phyloP scores from a whole-genome alignment of 495 filamentous ascomycete genomes.

The Wilcoxina mikolae region DNA sequence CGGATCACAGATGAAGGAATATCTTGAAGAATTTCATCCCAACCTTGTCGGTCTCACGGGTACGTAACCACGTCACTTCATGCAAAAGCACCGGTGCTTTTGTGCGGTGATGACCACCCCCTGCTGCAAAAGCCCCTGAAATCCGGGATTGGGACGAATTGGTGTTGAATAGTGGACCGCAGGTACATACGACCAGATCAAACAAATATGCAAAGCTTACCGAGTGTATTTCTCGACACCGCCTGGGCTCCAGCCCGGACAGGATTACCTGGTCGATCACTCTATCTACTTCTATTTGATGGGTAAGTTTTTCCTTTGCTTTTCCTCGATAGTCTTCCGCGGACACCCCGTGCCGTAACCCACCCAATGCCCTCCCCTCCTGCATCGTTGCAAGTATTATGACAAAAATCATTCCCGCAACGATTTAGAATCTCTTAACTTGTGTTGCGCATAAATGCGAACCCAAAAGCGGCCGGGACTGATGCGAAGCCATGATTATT shows the following conservation, averaged over 20 bases:
- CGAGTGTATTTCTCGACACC: conserved; percentile 96
- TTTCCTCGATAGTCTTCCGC: neutral
- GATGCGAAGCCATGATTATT: no score
- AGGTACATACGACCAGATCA: conserved; percentile 82
- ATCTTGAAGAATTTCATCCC: conserved; percentile 85
- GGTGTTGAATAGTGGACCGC: neutral
- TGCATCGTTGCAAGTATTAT: no score
- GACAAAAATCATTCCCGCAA: neutral
- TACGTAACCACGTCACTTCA: conserved; percentile 4
- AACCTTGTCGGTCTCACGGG: conserved; percentile 68
- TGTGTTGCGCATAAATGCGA: neutral
- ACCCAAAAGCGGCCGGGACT: neutral
- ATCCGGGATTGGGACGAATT: neutral
- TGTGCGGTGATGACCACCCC: no score
- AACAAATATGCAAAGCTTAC: conserved; percentile 83
- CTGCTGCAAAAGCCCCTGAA: no score
- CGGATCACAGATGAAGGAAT: conserved; percentile 44
- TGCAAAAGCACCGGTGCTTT: neutral
- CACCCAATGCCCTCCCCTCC: neutral
- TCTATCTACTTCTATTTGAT: conserved; percentile 99
- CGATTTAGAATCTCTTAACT: neutral
- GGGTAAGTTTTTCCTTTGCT: conserved; percentile 40
- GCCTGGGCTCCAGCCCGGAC: conserved; percentile 65
- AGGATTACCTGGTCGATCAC: conserved; percentile 96
- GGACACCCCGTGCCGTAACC: neutral